phyloP scores from a whole-genome alignment of 2,329 filamentous ascomycete species.

The Keithomyces neogunnii region DNA sequence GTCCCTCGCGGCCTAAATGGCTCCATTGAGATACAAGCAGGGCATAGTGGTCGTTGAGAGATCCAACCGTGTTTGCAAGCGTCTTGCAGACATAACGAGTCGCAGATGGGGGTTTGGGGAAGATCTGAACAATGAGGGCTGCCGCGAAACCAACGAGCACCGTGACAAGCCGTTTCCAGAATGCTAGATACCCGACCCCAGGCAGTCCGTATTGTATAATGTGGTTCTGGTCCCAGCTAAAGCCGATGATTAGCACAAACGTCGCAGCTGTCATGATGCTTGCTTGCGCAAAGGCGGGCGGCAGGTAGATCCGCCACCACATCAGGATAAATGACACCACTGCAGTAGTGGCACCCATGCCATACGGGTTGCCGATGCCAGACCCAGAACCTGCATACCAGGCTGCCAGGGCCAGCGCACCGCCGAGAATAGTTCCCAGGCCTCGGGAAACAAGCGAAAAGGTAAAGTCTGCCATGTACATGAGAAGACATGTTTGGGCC shows the following conservation, averaged over 20 bases:
- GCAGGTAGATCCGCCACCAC: constrained; percentile 27
- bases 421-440: constrained; percentile 37
- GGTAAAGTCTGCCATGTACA: constrained; percentile 43
- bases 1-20: constrained; percentile 16
- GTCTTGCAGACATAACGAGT: constrained; percentile 34
- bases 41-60: constrained; percentile 39
- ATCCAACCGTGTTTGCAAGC: constrained; percentile 33
- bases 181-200: constrained; percentile 36
- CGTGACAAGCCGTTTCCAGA: constrained; percentile 36
- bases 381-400: constrained; percentile 44
- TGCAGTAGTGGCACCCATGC: constrained; percentile 36
- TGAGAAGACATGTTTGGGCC: constrained; percentile 36
- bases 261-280: constrained; percentile 27
- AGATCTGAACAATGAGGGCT: constrained; percentile 34
- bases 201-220: constrained; percentile 35
- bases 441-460: constrained; percentile 33
- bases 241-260: constrained; percentile 34
- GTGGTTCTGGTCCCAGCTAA: constrained; percentile 37
- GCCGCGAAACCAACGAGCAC: constrained; percentile 36
- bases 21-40: constrained; percentile 37
- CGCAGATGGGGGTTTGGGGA: constrained; percentile 37
- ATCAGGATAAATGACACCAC: constrained; percentile 26
- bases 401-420: constrained; percentile 34
- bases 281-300: constrained; percentile 18
- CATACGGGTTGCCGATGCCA: constrained; percentile 40